These are phyloP conservation scores for Sechiopsis laciniata DNA, from an alignment of 306 rosid species.

Conservation along the genomic window DNA sequence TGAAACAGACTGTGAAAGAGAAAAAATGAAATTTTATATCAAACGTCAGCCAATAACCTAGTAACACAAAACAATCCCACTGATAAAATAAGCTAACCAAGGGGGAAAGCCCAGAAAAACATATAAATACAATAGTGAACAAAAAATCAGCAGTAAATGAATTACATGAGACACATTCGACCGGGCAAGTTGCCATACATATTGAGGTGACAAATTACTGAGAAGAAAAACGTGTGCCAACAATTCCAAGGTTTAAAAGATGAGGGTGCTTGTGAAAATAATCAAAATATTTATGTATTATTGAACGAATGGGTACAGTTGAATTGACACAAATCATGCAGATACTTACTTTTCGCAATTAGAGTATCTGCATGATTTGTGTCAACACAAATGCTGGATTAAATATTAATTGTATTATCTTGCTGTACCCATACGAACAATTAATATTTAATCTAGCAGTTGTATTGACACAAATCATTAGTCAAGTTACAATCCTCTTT, in stretches of 20 bases:
- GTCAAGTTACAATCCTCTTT: not conserved
- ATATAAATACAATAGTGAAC: not conserved
- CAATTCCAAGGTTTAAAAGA: not conserved
- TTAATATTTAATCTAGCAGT: too few relatives aligned
- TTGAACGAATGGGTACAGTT: not conserved
- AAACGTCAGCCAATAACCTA: not conserved
- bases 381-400: too few relatives aligned
- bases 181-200: too few relatives aligned
- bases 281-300: not conserved
- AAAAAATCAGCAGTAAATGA: not conserved
- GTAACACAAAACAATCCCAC: not conserved
- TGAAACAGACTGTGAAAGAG: slow-evolving; percentile 59
- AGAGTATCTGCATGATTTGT: not conserved
- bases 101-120: not conserved
- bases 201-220: not conserved
- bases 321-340: not conserved
- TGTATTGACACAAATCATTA: not conserved
- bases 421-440: too few relatives aligned
- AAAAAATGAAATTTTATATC: not conserved
- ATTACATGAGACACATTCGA: not conserved
- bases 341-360: not conserved
- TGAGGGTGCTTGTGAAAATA: not conserved
- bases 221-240: not conserved
- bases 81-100: not conserved
- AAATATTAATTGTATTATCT: too few relatives aligned